A percentile compares a stretch with the other conserved stretches of the same genome.
phyloP scores from a whole-genome alignment of 83 land plant genomes.

The Picea abies region DNA sequence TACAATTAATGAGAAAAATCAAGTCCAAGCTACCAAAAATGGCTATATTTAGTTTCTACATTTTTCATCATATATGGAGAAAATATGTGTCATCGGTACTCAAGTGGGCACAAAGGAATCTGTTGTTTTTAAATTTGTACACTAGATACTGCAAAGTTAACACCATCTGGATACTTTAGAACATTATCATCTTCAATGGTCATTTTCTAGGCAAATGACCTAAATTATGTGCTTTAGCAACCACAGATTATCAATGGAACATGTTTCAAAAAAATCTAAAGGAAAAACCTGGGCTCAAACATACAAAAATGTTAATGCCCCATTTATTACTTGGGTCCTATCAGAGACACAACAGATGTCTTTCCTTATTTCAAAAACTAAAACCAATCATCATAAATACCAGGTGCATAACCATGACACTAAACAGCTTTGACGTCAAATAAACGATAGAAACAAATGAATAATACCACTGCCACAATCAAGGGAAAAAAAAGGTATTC shows the following conservation, averaged over 20 bases:
- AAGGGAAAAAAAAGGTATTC: no score
- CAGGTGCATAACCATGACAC: no score
- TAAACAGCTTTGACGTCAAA: no score
- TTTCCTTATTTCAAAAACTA: constrained; percentile 1
- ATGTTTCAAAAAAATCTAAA: not conserved
- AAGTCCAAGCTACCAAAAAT: not conserved
- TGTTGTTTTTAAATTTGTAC: not conserved
- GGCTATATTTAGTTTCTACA: no score
- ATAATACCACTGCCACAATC: no score
- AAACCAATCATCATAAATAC: not conserved
- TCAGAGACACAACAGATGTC: not conserved
- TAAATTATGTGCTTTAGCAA: no score
- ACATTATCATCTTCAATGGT: not conserved
- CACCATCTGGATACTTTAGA: not conserved
- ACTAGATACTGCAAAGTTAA: not conserved
- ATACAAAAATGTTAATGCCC: not conserved
- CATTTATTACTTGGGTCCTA: not conserved
- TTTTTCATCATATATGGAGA: no score
- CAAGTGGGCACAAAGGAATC: no score
- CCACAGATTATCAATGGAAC: no score
- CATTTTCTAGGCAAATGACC: no score
- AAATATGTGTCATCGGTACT: no score
- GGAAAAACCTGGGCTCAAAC: not conserved
- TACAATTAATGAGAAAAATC: not conserved
- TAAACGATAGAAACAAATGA: no score